Base-by-base conservation (phyloP, 2,329 filamentous ascomycete genomes). In the Aspergillus quadricinctus region DNA sequence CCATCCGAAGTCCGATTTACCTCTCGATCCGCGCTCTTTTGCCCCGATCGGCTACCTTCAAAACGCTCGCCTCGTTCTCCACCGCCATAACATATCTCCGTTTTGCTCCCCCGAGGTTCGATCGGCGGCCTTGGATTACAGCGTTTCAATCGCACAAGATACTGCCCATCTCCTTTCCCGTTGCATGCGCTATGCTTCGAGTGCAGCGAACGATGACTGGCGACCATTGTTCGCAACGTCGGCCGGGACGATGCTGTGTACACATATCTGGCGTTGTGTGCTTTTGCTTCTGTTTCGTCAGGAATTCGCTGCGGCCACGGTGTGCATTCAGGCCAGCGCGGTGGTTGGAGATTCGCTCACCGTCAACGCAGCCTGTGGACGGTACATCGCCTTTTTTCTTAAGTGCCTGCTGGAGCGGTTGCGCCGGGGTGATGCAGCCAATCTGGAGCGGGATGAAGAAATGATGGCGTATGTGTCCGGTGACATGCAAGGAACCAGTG, bases 1-100 rank as follows among this genome's bases (percentile, higher is more conserved):
- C 68, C 87, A 90, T 56, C 82, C 87, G 2, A 78, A 82, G 17
- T 87, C 86, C 58, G 80, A 83, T 29, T 82, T 85, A 7, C 80
- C 85, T 7, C 79, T 97, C 45, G 87, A 94, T 57, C 86, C 90
- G 8, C 82, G 87, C 52, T 85, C 88, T 43, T 79, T 97, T 14
- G 84, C 86, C 27, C 89, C 92, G 0, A 79, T 95, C 8, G 82
- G 89, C 31, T 87, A 90, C 66, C 82, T 97, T 8, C 87, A 96
- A 58, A 89, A 90, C 58, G 87, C 88, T 17, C 88, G 91, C n/a
- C 82, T 97, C 29, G 80, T 94, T 40, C 82, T 99, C 8, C 90
- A 96, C 72, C 85, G 94, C 45, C 92, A 96, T 66, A 97, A 97
- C 67, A 80, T 97, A 8, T 87, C 86, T 0, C 89, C 92, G 0